Evolutionary conservation across 305 asterid species (phyloP).

Genomic region (Solanum hybrid): DNA sequence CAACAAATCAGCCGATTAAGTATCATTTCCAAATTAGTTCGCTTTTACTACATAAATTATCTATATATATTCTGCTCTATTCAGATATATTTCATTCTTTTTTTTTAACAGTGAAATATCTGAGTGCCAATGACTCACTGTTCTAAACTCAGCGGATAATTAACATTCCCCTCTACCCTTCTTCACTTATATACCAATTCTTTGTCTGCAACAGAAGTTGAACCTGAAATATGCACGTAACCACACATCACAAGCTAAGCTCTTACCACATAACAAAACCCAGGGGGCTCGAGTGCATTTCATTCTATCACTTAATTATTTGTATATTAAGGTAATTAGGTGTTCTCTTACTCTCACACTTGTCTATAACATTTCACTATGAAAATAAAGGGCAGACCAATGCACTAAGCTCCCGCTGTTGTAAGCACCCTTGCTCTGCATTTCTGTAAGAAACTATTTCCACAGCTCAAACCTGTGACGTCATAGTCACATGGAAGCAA

Average conservation of each 20-base stretch:
- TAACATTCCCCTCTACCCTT: background rate
- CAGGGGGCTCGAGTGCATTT: background rate
- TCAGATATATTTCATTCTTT: background rate
- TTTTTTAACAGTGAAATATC: background rate
- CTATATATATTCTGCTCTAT: background rate
- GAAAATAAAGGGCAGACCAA: background rate
- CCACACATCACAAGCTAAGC: background rate
- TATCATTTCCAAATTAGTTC: background rate
- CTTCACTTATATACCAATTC: background rate
- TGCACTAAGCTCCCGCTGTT: background rate
- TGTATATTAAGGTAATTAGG: background rate
- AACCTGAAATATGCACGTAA: background rate
- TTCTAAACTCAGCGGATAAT: background rate
- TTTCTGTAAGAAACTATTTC: background rate
- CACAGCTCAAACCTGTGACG: background rate
- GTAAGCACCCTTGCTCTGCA: background rate
- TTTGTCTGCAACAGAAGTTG: background rate
- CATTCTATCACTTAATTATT: background rate
- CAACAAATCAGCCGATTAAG: background rate
- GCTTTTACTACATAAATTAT: background rate
- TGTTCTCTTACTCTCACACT: background rate
- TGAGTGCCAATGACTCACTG: background rate
- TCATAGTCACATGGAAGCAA: background rate
- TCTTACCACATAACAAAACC: background rate
- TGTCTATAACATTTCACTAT: background rate